These are phyloP conservation scores for Leishmania tropica DNA, from an alignment of 208 protist genomes.

Conservation along the genomic window DNA sequence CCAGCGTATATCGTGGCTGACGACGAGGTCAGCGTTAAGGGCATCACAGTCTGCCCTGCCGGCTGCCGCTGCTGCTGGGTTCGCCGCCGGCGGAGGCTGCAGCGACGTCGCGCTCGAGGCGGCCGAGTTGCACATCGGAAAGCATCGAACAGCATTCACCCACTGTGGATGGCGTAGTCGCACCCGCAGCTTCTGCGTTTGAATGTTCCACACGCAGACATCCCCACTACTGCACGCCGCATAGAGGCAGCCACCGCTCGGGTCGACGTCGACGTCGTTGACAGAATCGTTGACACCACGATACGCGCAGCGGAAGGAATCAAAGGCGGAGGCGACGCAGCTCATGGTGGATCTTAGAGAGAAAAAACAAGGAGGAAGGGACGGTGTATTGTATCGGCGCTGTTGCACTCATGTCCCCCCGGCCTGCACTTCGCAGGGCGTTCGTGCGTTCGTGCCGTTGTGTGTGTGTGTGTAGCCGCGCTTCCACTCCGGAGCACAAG, in stretches of 20 bases:
- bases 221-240: conserved; percentile 40
- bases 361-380: neutral
- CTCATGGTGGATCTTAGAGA: conserved; percentile 5
- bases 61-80: neutral
- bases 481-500: neutral
- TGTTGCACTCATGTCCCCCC: neutral
- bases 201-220: conserved; percentile 44
- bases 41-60: neutral
- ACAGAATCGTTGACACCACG: conserved; percentile 32
- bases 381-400: neutral
- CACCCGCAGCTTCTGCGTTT: conserved; percentile 28
- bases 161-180: conserved; percentile 35
- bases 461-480: neutral
- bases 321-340: conserved; percentile 26
- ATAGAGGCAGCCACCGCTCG: conserved; percentile 38
- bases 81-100: neutral
- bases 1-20: conserved; percentile 16
- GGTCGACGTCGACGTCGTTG: conserved; percentile 48
- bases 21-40: neutral
- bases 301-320: conserved; percentile 31
- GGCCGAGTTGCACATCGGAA: conserved; percentile 31
- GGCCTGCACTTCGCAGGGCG: no score
- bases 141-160: conserved; percentile 57
- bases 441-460: neutral
- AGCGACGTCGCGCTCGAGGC: neutral